Evolutionary conservation across 768 basidiomycete genomes (phyloP).

Genomic region (Suillus lakei): DNA sequence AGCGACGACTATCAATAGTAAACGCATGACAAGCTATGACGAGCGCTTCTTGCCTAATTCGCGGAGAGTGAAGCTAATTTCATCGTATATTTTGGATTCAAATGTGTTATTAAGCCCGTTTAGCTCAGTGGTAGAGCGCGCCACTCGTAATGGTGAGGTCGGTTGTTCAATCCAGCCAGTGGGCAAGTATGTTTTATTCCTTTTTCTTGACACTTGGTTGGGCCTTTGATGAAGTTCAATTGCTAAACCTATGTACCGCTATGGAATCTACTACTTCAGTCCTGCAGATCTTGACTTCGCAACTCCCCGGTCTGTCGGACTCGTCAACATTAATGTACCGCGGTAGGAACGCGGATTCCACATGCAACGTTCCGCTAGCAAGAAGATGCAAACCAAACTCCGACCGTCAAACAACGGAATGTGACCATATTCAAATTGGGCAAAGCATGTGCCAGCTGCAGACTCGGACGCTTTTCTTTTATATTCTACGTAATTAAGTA

Average conservation of each 20-base stretch:
- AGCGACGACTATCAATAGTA: no score
- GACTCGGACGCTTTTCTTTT: no score
- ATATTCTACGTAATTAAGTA: no score
- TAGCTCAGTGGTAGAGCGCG: conserved; percentile 68
- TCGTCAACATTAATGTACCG: neutral
- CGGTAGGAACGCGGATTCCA: neutral
- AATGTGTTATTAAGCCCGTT: conserved; percentile 37
- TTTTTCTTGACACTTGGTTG: no score
- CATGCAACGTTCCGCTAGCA: neutral
- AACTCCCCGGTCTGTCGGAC: neutral
- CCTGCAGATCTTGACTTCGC: neutral
- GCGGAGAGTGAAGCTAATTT: neutral
- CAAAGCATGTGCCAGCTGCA: no score
- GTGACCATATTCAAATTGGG: no score
- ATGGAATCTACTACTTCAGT: no score
- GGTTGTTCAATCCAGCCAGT: conserved; percentile 46
- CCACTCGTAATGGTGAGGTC: conserved; percentile 56
- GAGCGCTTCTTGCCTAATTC: neutral
- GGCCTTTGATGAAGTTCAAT: no score
- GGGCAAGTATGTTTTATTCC: conserved; percentile 24
- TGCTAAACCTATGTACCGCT: no score
- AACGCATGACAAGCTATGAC: no score
- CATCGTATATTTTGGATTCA: accelerated
- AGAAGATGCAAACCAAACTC: neutral
- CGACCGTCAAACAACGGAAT: neutral